A percentile compares a stretch with the other conserved stretches of the same genome.
These are phyloP conservation scores for Fusarium sacchari DNA, from an alignment of 2,329 filamentous ascomycete species.

Conservation along the genomic window DNA sequence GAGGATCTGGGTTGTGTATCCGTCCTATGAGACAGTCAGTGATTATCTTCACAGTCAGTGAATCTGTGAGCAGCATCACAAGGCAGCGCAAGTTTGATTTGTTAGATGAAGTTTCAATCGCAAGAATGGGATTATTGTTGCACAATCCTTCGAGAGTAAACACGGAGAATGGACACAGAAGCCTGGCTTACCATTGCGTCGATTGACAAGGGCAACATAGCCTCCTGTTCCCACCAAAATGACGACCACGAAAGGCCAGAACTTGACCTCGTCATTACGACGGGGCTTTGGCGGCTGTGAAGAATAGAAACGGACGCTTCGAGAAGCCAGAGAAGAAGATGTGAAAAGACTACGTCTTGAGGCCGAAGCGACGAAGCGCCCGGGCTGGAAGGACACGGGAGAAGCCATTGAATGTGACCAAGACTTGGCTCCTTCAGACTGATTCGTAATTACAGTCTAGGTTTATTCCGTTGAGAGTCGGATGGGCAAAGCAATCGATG, in stretches of 20 bases:
- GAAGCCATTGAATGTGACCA: slow-evolving; percentile 45
- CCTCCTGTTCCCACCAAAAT: slow-evolving; percentile 59
- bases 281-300: slow-evolving; percentile 52
- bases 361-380: slow-evolving; percentile 41
- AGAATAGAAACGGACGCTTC: slow-evolving; percentile 53
- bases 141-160: background rate
- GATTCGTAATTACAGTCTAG: background rate
- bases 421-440: background rate
- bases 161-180: background rate
- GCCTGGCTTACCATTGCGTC: slow-evolving; percentile 56
- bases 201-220: slow-evolving; percentile 62
- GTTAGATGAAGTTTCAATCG: background rate
- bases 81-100: background rate
- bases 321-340: slow-evolving; percentile 25
- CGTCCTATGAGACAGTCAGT: slow-evolving; percentile 16
- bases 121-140: background rate
- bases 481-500: background rate
- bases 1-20: slow-evolving; percentile 27
- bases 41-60: background rate
- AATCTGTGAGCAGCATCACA: background rate
- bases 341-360: slow-evolving; percentile 31
- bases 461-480: background rate
- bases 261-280: slow-evolving; percentile 58
- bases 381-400: slow-evolving; percentile 44
- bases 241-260: slow-evolving; percentile 66